Base-by-base conservation (phyloP, 768 basidiomycete genomes). In the Termitomyces sp. region DNA sequence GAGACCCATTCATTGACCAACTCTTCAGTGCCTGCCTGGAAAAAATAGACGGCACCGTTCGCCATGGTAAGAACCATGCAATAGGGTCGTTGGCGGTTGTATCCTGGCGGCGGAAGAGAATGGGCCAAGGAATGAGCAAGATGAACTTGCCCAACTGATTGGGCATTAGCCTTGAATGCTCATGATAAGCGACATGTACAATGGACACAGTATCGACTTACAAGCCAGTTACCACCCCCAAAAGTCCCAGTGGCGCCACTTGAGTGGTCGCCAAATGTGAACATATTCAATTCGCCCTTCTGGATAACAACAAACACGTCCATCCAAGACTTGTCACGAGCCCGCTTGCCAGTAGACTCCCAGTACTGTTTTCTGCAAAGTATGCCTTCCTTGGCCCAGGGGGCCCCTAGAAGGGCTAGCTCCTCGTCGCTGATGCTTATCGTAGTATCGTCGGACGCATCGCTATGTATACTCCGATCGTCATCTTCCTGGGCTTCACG, bases 311-410 rank as follows among this genome's bases (percentile, higher is more conserved):
- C 92, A 68, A 99, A 99, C 25, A 92, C 92, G 67, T 98, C 91
- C 68, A 92, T 80, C 97, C 97, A 99, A 11, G 82, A 77, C 73
- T 95, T 96, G 69, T 92, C 89, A 77, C 83, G 95, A 7, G 93
- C 88, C 32, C 95, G 80, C 71, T 91, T 94, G 14, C 90, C 88
- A 0, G 83, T 79, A 3, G 84, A 82, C 68, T 98, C 96, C 88
- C 92, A 95, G 71, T 96, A 98, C 63, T 94, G 92, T 71, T 98
- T 98, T 29, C 96, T 88, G 66, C 89, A 89, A 9, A 99, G 84
- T 81, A 96, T 91, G 12, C 97, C 97, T 73, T 99, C 97, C 74
- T 99, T 99, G 0, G 97, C 97, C 96, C 96, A 99, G 0, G 97
- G 97, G 5, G 97, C 88, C 15, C 97, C 97, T 15, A 97, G 86